Evolutionary conservation across 345 rosid species (phyloP), one percentile per base, ranked within the genome.

Genomic region (Linum lewisii): DNA sequence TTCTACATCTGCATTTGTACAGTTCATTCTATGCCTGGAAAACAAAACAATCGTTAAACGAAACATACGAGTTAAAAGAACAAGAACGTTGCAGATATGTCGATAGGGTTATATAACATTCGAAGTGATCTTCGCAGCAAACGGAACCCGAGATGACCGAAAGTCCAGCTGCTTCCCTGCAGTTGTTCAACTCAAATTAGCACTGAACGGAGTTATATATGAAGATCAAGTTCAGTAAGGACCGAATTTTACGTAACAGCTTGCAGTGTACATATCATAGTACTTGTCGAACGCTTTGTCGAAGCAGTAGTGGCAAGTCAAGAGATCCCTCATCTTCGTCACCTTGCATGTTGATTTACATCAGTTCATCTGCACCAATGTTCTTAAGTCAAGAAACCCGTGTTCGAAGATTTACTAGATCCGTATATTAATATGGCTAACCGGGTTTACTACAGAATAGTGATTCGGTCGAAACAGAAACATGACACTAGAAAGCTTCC

Each of bases 81-180:
- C 23, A 26, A 57, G 34, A 5, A 9, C 29, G 38, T 32, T 37
- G 51, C 51, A 13, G 34, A 7, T 24, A 61, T 37, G 45, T 10
- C 21, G 37, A 26, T 21, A 49, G 6, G 29, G 69, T 26, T 26
- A 2, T 26, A 50, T 54, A 83, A 89, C 89, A 83, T 58, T 72
- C 75, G 77, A 83, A 83, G 71, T 86, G 94, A 72, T 83, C 89
- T 50, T 83, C 87, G 36, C 94, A 83, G 71, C 87, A 81, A 64
- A 86, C 69, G 26, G 94, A 79, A 64, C 86, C 86, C 70, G 71
- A 54, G 29, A 86, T 73, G 25, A 85, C 69, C 8, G 83, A 71
- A 61, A 81, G 69, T 51, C 84, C 88, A 57, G 84, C 59, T 62
- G 66, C 72, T 74, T 81, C 77, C 86, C 86, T 82, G 77, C 61